These are phyloP conservation scores for Hypsizygus marmoreus DNA, from an alignment of 768 basidiomycete species.

Conservation along the genomic window DNA sequence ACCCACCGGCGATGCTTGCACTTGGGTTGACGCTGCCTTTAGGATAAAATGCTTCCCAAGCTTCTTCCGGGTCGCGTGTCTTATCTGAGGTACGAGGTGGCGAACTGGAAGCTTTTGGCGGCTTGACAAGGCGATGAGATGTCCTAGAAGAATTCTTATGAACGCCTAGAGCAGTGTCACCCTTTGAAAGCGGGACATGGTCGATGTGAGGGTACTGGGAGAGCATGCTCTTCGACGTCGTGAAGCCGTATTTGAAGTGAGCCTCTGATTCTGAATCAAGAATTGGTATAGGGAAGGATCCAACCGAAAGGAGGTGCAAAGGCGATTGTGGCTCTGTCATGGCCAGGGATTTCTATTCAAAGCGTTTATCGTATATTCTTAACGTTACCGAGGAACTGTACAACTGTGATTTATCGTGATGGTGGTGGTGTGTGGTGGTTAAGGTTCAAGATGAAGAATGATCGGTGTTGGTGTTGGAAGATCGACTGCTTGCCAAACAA, in stretches of 20 bases:
- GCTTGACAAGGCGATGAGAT: slow-evolving; percentile 31
- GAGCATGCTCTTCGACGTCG: slow-evolving; percentile 36
- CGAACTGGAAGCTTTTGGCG: slow-evolving; percentile 22
- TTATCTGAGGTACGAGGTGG: slow-evolving; percentile 2
- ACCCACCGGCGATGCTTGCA: slow-evolving; percentile 56
- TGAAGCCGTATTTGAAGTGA: slow-evolving; percentile 45
- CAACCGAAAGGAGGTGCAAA: no score
- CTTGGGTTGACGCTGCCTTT: slow-evolving; percentile 63
- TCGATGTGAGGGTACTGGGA: slow-evolving; percentile 22
- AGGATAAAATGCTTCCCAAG: slow-evolving; percentile 67
- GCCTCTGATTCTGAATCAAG: no score
- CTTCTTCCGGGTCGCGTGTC: slow-evolving; percentile 26
- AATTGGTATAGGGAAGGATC: no score
- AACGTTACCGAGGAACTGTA: no score
- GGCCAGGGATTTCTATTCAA: no score
- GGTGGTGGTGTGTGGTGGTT: no score
- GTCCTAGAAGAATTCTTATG: slow-evolving; percentile 46
- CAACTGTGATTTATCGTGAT: no score
- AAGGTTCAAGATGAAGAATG: no score
- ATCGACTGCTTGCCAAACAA: no score
- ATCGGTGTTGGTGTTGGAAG: no score
- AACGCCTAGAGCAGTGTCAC: slow-evolving; percentile 49
- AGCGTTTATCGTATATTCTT: no score
- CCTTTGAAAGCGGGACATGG: slow-evolving; percentile 34
- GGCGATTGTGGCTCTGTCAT: no score